Conservation (phyloP, 192 early-diverging fungal species). For the Entomortierella parvispora region DNA sequence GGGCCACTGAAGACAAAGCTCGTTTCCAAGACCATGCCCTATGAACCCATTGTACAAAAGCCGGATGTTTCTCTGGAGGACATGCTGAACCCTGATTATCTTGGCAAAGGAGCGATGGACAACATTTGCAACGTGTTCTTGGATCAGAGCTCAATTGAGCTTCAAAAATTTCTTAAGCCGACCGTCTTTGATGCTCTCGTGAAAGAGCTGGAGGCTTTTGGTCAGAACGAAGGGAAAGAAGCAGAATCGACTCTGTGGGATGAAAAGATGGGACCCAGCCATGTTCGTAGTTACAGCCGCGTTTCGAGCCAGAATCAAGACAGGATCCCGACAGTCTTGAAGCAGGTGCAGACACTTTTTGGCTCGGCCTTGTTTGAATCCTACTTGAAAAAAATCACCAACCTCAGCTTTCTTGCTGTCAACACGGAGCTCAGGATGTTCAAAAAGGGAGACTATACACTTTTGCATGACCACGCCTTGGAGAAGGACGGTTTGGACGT, state of each 20-base stretch:
- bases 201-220: conserved; percentile 34
- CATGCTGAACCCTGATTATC: conserved; percentile 62
- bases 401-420: conserved; percentile 15
- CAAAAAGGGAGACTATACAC: conserved; percentile 65
- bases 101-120: conserved; percentile 31
- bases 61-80: conserved; percentile 24
- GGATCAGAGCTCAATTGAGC: conserved; percentile 51
- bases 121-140: conserved; percentile 59
- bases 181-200: conserved; percentile 44
- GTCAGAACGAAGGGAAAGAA: conserved; percentile 19
- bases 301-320: conserved; percentile 26
- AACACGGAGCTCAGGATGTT: conserved; percentile 57
- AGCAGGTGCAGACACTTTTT: conserved; percentile 39
- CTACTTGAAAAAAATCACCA: conserved; percentile 39
- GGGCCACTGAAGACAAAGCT: conserved; percentile 58
- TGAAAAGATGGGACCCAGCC: conserved; percentile 53
- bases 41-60: neutral
- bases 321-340: conserved; percentile 9
- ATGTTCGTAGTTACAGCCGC: conserved; percentile 60
- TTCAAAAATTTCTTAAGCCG: conserved; percentile 51
- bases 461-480: conserved; percentile 66
- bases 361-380: conserved; percentile 39
- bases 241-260: conserved; percentile 19
- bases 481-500: conserved; percentile 67
- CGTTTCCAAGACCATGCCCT: conserved; percentile 40